Evolutionary conservation across 2,329 filamentous ascomycete genomes (phyloP).

Genomic region (Phoma sp.): DNA sequence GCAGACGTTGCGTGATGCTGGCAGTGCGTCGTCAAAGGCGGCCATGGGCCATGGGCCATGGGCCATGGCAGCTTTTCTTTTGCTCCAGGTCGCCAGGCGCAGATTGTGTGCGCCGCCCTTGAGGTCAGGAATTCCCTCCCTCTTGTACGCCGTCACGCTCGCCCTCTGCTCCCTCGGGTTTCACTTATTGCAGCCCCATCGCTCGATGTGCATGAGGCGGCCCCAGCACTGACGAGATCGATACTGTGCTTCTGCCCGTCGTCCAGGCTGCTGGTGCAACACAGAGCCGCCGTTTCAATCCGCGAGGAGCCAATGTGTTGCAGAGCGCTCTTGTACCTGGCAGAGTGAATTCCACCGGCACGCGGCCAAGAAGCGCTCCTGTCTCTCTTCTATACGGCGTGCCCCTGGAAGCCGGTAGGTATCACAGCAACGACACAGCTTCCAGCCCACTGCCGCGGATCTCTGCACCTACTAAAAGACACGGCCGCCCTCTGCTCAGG

Average conservation of each 20-base stretch:
- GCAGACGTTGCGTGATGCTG: constrained; percentile 30
- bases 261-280: constrained; percentile 47
- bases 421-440: constrained; percentile 48
- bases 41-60: constrained; percentile 6
- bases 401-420: constrained; percentile 45
- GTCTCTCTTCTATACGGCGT: constrained; percentile 50
- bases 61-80: constrained; percentile 41
- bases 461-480: constrained; percentile 49
- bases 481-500: constrained; percentile 37
- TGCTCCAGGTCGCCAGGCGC: constrained; percentile 39
- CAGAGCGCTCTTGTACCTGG: constrained; percentile 50
- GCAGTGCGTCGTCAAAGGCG: constrained; percentile 26
- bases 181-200: constrained; percentile 46
- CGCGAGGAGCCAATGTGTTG: constrained; percentile 45
- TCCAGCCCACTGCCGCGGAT: constrained; percentile 42
- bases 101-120: constrained; percentile 36
- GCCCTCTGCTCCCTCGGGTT: constrained; percentile 42
- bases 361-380: constrained; percentile 42
- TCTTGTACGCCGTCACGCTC: constrained; percentile 47
- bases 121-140: constrained; percentile 36
- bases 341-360: constrained; percentile 40
- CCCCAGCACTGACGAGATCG: constrained; percentile 45
- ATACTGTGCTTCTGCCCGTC: constrained; percentile 36
- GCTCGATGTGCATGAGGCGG: constrained; percentile 48
- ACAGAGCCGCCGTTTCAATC: constrained; percentile 46